phyloP scores from a whole-genome alignment of 192 early-diverging fungal species.

The Coemansia sp. region DNA sequence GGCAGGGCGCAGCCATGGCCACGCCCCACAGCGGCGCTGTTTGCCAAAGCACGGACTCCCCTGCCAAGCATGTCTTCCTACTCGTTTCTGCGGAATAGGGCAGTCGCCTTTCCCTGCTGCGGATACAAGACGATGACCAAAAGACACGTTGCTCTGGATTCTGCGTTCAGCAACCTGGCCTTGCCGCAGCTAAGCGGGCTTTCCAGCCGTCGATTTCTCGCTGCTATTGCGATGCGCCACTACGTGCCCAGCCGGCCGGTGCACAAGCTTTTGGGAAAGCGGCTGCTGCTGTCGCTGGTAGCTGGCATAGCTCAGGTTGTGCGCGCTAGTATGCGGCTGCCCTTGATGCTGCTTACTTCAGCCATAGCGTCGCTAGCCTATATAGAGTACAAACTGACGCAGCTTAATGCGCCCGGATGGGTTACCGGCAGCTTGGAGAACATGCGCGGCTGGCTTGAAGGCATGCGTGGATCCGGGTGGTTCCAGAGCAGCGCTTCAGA shows the following conservation, averaged over 20 bases:
- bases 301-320: constrained; percentile 24
- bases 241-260: constrained; percentile 40
- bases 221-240: constrained; percentile 41
- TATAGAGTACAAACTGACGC: constrained; percentile 50
- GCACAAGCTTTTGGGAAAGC: constrained; percentile 23
- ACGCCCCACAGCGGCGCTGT: not conserved
- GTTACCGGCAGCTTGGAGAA: constrained; percentile 34
- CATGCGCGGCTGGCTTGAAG: constrained; percentile 49
- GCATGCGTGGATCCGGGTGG: constrained; percentile 34
- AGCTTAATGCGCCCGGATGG: constrained; percentile 48
- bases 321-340: constrained; percentile 28
- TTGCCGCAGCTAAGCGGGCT: constrained; percentile 17
- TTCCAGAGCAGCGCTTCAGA: constrained; percentile 20
- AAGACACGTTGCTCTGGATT: constrained; percentile 7
- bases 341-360: constrained; percentile 44
- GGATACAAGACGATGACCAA: constrained; percentile 5
- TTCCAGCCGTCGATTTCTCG: constrained; percentile 36
- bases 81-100: not conserved
- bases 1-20: not conserved
- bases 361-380: constrained; percentile 48
- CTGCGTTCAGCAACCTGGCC: constrained; percentile 3
- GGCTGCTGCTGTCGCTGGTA: constrained; percentile 26
- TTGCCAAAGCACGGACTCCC: not conserved
- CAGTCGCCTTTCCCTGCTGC: not conserved
- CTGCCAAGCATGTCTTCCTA: not conserved